These are phyloP conservation scores for Rosa multiflora DNA, from an alignment of 306 rosid genomes.

Conservation along the genomic window DNA sequence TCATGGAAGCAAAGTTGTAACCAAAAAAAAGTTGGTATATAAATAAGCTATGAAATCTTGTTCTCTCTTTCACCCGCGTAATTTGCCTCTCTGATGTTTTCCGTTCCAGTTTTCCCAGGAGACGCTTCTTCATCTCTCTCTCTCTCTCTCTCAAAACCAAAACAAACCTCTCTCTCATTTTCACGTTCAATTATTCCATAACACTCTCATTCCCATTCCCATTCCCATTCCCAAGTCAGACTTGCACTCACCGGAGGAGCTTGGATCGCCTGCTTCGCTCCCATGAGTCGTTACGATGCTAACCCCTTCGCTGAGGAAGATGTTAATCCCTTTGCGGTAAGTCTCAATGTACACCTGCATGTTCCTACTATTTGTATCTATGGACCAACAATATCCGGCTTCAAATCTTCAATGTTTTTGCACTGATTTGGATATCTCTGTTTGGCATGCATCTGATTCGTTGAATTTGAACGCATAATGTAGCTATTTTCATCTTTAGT, in stretches of 20 bases:
- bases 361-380: not conserved
- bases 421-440: conserved; percentile 13
- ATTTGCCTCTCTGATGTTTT: conserved; percentile 2
- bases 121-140: conserved; percentile 11
- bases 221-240: conserved; percentile 16
- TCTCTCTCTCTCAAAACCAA: conserved; percentile 13
- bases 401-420: not conserved
- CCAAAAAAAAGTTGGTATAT: not conserved
- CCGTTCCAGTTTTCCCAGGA: conserved; percentile 30
- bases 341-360: conserved; percentile 15
- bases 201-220: not conserved
- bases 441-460: conserved; percentile 19
- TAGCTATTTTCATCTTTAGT: not conserved
- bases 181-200: conserved; percentile 4
- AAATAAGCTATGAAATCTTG: not conserved
- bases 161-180: not conserved
- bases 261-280: conserved; percentile 32
- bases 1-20: not conserved
- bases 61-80: conserved; percentile 29
- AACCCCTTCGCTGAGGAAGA: conserved; percentile 74
- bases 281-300: conserved; percentile 68
- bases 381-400: not conserved
- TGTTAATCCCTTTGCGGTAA: conserved; percentile 77
- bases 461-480: conserved; percentile 20
- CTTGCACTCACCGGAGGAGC: not conserved